Conservation (phyloP, 805 yeast species). For the Allodekkera sacchari region DNA sequence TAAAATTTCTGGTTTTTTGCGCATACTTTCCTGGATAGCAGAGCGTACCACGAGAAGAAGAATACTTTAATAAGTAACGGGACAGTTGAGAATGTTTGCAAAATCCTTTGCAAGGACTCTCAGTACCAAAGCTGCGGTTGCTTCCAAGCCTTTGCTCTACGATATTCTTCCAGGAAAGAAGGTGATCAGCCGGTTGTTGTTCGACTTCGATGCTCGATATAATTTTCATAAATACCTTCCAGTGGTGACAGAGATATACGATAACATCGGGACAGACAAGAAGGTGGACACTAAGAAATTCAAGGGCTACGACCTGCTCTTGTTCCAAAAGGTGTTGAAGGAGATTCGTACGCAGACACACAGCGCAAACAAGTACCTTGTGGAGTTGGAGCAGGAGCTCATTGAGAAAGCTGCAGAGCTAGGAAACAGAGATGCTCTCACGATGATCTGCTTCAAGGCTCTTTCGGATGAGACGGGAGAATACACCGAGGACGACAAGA, state of each 20-base stretch:
- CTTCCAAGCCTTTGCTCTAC: constrained; percentile 31
- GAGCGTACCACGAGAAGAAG: too few relatives aligned
- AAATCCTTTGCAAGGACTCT: too few relatives aligned
- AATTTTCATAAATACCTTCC: constrained; percentile 47
- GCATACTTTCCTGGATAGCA: too few relatives aligned
- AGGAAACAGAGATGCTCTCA: constrained; percentile 76
- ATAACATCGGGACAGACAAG: constrained; percentile 29
- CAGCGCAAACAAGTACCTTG: constrained; percentile 44
- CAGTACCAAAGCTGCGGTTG: too few relatives aligned
- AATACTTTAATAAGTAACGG: too few relatives aligned
- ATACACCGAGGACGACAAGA: constrained; percentile 43
- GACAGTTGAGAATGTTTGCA: too few relatives aligned
- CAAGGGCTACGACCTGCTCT: constrained; percentile 51
- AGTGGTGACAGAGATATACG: constrained; percentile 43
- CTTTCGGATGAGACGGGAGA: constrained; percentile 26
- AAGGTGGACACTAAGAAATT: constrained; percentile 26
- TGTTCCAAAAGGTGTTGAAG: constrained; percentile 58
- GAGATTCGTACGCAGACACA: constrained; percentile 55
- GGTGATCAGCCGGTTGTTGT: constrained; percentile 48
- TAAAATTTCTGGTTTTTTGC: too few relatives aligned
- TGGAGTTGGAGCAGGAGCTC: constrained; percentile 59
- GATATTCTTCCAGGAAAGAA: constrained; percentile 52
- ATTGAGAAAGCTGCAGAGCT: constrained; percentile 79
- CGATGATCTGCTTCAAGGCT: constrained; percentile 63
- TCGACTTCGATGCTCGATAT: constrained; percentile 56